A percentile compares a stretch with the other conserved stretches of the same genome.
phyloP scores from a whole-genome alignment of 2,329 filamentous ascomycete species.

The Aspergillus pseudoviridinutans region DNA sequence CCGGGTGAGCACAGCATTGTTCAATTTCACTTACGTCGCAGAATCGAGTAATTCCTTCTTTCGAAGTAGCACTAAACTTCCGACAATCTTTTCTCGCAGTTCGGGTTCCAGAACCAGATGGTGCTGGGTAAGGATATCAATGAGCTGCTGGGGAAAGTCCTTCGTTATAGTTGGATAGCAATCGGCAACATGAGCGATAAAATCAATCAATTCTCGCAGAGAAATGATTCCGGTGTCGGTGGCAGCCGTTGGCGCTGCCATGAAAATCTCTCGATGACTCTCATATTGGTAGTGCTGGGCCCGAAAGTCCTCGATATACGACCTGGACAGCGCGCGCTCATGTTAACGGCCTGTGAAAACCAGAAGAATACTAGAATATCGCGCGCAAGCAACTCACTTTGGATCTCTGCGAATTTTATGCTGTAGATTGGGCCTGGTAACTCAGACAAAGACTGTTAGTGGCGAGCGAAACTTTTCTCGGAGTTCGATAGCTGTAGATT shows the following conservation, averaged over 20 bases:
- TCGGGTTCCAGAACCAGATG: slow-evolving; percentile 80
- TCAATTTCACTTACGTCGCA: slow-evolving; percentile 47
- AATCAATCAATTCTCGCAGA: slow-evolving; percentile 86
- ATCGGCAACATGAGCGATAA: slow-evolving; percentile 89
- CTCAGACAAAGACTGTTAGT: slow-evolving; percentile 19
- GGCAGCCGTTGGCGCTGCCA: slow-evolving; percentile 73
- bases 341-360: slow-evolving; percentile 4
- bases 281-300: slow-evolving; percentile 90
- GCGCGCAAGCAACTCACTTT: slow-evolving; percentile 48
- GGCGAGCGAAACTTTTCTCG: slow-evolving; percentile 13
- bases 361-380: background rate
- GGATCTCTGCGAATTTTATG: slow-evolving; percentile 89
- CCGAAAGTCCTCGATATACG: slow-evolving; percentile 84
- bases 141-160: slow-evolving; percentile 75
- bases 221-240: slow-evolving; percentile 76
- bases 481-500: slow-evolving; percentile 3
- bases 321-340: slow-evolving; percentile 45
- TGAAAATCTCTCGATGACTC: slow-evolving; percentile 84
- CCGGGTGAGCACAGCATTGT: background rate
- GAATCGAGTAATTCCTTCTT: slow-evolving; percentile 94
- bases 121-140: slow-evolving; percentile 73
- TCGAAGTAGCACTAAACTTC: slow-evolving; percentile 77
- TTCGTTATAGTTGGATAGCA: slow-evolving; percentile 81
- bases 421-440: slow-evolving; percentile 69
- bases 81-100: slow-evolving; percentile 88